Evolutionary conservation across 2,329 filamentous ascomycete species (phyloP).

Genomic region (Cordyceps tenuipes): DNA sequence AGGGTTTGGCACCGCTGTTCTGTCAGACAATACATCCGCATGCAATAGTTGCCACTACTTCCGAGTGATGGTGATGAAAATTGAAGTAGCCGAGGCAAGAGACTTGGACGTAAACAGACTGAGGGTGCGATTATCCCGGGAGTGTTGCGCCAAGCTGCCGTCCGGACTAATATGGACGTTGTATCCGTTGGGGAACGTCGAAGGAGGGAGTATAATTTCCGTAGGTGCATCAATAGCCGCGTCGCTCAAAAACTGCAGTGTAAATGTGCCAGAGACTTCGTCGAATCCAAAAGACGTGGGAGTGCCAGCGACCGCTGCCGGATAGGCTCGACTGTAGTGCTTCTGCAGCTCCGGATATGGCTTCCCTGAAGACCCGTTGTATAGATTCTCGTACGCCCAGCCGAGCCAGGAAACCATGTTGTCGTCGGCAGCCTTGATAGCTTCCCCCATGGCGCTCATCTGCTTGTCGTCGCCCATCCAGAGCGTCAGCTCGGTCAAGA

Average conservation of each 20-base stretch:
- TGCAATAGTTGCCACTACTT: not conserved
- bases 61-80: conserved; percentile 10
- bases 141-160: conserved; percentile 9
- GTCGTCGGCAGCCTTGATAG: conserved; percentile 13
- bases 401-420: conserved; percentile 17
- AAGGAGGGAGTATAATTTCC: conserved; percentile 14
- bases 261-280: conserved; percentile 10
- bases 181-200: conserved; percentile 13
- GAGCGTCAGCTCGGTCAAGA: conserved; percentile 15
- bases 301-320: conserved; percentile 14
- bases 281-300: conserved; percentile 14
- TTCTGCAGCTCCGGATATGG: conserved; percentile 13
- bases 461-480: conserved; percentile 16
- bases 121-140: conserved; percentile 11
- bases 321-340: conserved; percentile 16
- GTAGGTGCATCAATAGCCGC: conserved; percentile 13
- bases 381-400: conserved; percentile 17
- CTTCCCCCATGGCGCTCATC: conserved; percentile 13
- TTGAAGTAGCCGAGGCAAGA: not conserved
- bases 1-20: not conserved
- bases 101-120: conserved; percentile 12
- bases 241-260: conserved; percentile 12
- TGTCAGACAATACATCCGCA: not conserved
- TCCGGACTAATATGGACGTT: conserved; percentile 8
- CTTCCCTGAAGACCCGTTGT: conserved; percentile 13